Evolutionary conservation across 1,284 basidiomycete species (phyloP).

Genomic region (Leccinum holopus): DNA sequence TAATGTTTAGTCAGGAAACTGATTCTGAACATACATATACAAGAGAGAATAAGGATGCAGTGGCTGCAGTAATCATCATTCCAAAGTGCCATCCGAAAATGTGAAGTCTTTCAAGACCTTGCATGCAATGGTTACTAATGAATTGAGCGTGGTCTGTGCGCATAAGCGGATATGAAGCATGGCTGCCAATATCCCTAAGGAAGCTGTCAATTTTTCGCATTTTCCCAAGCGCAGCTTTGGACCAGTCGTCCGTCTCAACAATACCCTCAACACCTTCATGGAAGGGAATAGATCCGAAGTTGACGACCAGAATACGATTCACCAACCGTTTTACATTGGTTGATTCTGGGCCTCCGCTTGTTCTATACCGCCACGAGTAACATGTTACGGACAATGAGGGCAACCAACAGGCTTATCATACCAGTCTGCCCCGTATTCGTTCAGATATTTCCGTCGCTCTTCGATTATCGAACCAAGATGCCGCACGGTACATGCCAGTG

Average conservation of each 20-base stretch:
- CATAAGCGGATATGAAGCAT: background rate
- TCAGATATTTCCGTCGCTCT: constrained; percentile 34
- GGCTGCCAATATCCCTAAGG: constrained; percentile 36
- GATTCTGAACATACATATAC: background rate
- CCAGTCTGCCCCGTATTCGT: constrained; percentile 36
- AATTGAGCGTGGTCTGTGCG: background rate
- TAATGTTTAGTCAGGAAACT: background rate
- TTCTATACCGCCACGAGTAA: constrained; percentile 25
- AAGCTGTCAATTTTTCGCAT: constrained; percentile 50
- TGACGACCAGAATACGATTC: constrained; percentile 34
- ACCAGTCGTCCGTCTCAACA: constrained; percentile 42
- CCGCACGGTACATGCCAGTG: constrained; percentile 8
- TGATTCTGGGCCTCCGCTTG: constrained; percentile 31
- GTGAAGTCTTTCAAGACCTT: constrained; percentile 36
- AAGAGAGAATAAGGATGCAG: constrained; percentile 6
- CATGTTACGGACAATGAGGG: no score
- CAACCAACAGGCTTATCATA: constrained; percentile 39
- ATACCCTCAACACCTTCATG: constrained; percentile 43
- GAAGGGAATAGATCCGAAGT: constrained; percentile 36
- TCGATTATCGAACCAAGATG: constrained; percentile 39
- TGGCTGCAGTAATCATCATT: constrained; percentile 24
- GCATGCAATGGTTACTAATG: constrained; percentile 35
- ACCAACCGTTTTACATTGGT: constrained; percentile 30
- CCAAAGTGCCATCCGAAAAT: constrained; percentile 44
- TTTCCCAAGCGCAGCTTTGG: constrained; percentile 36